Evolutionary conservation across 768 basidiomycete species (phyloP).

Genomic region (Phylloporus sp.): DNA sequence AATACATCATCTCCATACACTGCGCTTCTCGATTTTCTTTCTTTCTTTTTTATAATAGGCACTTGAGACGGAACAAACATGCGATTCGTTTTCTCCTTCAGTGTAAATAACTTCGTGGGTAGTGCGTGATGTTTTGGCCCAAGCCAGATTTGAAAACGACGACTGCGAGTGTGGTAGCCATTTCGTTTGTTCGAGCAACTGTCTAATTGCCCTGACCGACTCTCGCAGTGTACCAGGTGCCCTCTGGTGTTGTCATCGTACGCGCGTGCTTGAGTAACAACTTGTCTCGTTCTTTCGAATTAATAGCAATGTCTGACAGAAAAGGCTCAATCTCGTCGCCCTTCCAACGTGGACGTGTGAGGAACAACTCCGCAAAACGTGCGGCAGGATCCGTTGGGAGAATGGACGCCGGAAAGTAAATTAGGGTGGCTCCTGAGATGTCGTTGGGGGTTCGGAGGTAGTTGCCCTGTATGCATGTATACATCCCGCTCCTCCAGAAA

Average conservation of each 20-base stretch:
- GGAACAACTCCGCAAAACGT: conserved; percentile 87
- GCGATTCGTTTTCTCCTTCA: not conserved
- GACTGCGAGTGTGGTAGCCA: too few relatives aligned
- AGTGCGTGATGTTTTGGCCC: too few relatives aligned
- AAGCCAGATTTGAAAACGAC: too few relatives aligned
- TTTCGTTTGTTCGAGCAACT: too few relatives aligned
- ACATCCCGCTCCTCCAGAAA: not conserved
- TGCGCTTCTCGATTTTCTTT: too few relatives aligned
- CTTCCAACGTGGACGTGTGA: conserved; percentile 72
- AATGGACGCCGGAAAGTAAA: conserved; percentile 70
- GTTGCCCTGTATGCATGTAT: conserved; percentile 61
- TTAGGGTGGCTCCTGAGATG: conserved; percentile 41
- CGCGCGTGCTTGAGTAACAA: conserved; percentile 83
- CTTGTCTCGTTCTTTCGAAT: conserved; percentile 84
- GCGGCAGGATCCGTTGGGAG: conserved; percentile 76
- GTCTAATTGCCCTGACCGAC: conserved; percentile 52
- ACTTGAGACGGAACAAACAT: not conserved
- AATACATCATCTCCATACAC: not conserved
- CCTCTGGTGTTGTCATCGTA: conserved; percentile 63
- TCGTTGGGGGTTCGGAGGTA: conserved; percentile 48
- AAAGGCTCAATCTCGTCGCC: conserved; percentile 80
- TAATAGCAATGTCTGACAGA: conserved; percentile 76
- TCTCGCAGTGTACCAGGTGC: conserved; percentile 72
- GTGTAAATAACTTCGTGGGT: too few relatives aligned
- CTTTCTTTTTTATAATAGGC: not conserved